These are phyloP conservation scores for Geranium rotundifolium DNA, from an alignment of 345 rosid genomes.

Conservation along the genomic window DNA sequence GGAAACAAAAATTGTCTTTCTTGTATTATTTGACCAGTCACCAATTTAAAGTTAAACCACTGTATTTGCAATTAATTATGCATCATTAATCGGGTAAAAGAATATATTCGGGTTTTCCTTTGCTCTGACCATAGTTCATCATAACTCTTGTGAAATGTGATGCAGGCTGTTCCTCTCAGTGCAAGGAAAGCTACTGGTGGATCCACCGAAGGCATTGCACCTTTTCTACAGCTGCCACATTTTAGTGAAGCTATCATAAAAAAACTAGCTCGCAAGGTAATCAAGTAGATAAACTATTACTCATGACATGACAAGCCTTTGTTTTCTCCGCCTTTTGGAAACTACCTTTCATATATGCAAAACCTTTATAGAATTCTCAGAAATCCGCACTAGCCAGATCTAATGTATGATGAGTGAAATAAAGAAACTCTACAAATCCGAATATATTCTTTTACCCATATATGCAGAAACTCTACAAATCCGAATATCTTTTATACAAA, in stretches of 20 bases:
- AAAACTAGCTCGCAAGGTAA: constrained; percentile 87
- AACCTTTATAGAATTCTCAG: background rate
- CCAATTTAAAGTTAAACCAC: no score
- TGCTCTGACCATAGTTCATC: constrained; percentile 1
- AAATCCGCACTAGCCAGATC: background rate
- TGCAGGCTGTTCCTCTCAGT: constrained; percentile 95
- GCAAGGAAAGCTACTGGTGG: constrained; percentile 84
- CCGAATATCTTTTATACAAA: no score
- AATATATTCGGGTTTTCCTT: background rate
- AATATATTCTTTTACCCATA: no score
- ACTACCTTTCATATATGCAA: no score
- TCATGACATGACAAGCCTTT: background rate
- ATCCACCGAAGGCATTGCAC: constrained; percentile 77
- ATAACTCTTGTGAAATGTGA: constrained; percentile 11
- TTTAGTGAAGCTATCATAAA: constrained; percentile 70
- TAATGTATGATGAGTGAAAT: no score
- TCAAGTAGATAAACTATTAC: background rate
- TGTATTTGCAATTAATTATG: no score
- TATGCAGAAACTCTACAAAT: no score
- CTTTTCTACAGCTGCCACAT: constrained; percentile 93
- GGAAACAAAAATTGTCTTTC: no score
- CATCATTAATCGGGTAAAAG: no score
- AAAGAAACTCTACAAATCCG: no score
- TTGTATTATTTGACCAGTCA: no score
- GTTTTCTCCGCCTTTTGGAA: no score